Base-by-base conservation (phyloP, 441 rosid genomes). In the Hura crepitans region DNA sequence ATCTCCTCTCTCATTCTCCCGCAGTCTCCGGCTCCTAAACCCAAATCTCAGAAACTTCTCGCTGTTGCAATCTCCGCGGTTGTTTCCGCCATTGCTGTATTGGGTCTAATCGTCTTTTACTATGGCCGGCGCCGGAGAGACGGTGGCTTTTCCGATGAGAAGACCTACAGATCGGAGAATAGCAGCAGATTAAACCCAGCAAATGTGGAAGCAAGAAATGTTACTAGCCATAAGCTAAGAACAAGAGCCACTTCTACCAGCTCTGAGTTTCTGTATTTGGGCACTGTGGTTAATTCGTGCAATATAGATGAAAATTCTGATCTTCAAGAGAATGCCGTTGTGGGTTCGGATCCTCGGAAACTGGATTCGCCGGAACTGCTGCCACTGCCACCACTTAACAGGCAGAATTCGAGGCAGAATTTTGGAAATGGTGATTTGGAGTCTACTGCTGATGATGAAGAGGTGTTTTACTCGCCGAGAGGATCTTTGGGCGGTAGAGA, bases 1-100 rank as follows among this genome's bases (percentile, higher is more conserved):
- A 89, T 96, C 75, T 90, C 98, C 78, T 88, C 96, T 59, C 87
- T 96, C 14, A 81, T 82, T 73, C 88, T 96, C 59, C 99, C 99
- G 18, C 86, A 79, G 70, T 74, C 93, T 17, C 59, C 88, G 11
- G 60, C 67, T 27, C 75, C 89, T 3, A 81, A 85, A 18, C 76
- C 75, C 45, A 69, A 15, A 39, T 80, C 96, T 62, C 70, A 53
- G 1, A 92, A 88, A 50, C 89, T 85, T 54, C 81, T 92, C 12
- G 80, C 84, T 35, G 78, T 80, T 69, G 82, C 91, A 0, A 66
- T 89, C 71, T 77, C 85, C 25, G 84, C 95, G 71, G 85, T 89
- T 12, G 7, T 83, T 47, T 85, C 85, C 35, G 90, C 91, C 6
- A 68, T 85, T 73, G 0, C 79, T n/a, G 82, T 85, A 8, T 76